phyloP scores from a whole-genome alignment of 345 rosid genomes.

The Physaria fendleri region DNA sequence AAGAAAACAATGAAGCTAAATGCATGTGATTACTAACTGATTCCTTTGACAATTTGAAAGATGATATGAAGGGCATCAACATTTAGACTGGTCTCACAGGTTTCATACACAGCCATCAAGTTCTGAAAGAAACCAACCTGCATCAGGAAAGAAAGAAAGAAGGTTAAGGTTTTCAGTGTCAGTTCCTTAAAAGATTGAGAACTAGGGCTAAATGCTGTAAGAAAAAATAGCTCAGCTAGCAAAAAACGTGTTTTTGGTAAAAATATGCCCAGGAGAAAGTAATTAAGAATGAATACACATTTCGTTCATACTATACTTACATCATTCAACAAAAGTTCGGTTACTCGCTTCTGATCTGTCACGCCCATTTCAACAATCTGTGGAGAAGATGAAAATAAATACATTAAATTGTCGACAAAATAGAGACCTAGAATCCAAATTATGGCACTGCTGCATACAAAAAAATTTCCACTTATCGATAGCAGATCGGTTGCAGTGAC shows the following conservation, averaged over 20 bases:
- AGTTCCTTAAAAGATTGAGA: neutral
- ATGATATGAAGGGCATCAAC: constrained; percentile 70
- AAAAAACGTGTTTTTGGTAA: too few relatives aligned
- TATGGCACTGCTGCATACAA: neutral
- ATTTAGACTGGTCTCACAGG: constrained; percentile 62
- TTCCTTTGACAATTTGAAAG: constrained; percentile 72
- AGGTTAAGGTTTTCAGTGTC: constrained; percentile 9
- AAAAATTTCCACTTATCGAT: constrained; percentile 3
- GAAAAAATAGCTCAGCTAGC: too few relatives aligned
- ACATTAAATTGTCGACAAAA: neutral
- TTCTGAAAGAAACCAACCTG: constrained; percentile 75
- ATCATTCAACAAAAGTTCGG: constrained; percentile 59
- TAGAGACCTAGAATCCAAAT: neutral
- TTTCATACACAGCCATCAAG: constrained; percentile 63
- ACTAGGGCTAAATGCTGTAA: too few relatives aligned
- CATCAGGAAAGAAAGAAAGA: constrained; percentile 26
- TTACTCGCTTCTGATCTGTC: constrained; percentile 67
- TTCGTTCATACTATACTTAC: constrained; percentile 46
- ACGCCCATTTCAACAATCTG: constrained; percentile 62
- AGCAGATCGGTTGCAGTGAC: neutral
- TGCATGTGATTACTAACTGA: constrained; percentile 48
- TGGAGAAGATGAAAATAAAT: constrained; percentile 9
- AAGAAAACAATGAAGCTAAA: constrained; percentile 9
- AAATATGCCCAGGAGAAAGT: neutral
- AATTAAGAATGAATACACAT: neutral